phyloP scores from a whole-genome alignment of 1,139 yeast genomes.

The Hansenula lynferdii region DNA sequence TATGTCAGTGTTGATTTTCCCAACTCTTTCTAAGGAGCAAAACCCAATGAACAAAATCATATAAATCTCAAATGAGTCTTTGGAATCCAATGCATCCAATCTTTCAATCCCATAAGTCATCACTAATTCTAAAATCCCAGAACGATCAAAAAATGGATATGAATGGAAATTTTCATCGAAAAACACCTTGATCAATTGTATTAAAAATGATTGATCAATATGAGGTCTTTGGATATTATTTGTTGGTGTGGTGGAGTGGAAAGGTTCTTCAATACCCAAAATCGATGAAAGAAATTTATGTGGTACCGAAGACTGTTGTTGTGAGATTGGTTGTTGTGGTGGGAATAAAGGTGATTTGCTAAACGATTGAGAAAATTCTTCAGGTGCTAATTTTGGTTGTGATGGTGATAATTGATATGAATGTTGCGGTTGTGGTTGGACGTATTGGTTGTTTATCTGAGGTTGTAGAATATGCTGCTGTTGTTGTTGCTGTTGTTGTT shows the following conservation, averaged over 20 bases:
- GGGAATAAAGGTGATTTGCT: not conserved
- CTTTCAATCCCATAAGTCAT: conserved; percentile 19
- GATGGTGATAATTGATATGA: not conserved
- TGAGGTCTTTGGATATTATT: too few relatives aligned
- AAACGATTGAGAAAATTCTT: not conserved
- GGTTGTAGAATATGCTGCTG: too few relatives aligned
- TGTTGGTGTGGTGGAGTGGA: not conserved
- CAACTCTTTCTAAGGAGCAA: conserved; percentile 39
- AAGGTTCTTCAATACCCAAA: not conserved
- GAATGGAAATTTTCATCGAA: conserved; percentile 1
- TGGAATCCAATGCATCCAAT: conserved; percentile 19
- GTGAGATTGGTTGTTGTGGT: too few relatives aligned
- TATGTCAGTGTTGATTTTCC: conserved; percentile 29
- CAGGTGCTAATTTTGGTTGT: not conserved
- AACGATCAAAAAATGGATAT: conserved; percentile 22
- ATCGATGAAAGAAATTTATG: not conserved
- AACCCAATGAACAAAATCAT: conserved; percentile 48
- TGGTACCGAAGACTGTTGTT: too few relatives aligned
- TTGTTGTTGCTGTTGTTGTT: not conserved
- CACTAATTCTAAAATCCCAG: conserved; percentile 25
- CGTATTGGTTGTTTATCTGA: too few relatives aligned
- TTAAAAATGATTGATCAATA: not conserved
- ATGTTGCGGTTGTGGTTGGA: too few relatives aligned
- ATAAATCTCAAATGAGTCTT: conserved; percentile 35
- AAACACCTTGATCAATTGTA: not conserved